A percentile compares a stretch with the other conserved stretches of the same genome.
phyloP scores from a whole-genome alignment of 352 stramenopile species.

The Globisporangium canariense region DNA sequence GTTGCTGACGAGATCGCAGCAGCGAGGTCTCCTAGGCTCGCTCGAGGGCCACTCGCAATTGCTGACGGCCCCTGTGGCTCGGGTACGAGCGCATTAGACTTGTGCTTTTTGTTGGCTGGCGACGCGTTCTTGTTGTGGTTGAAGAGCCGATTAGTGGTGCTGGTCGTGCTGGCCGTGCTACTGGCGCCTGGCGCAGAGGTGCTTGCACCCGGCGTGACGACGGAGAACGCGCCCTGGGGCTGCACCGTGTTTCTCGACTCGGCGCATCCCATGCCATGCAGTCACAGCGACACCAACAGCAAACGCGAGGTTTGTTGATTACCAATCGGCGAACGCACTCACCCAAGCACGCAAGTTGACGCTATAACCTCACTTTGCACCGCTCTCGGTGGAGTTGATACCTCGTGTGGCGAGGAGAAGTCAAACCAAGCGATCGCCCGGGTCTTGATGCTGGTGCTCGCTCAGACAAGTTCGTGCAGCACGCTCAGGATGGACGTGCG shows the following conservation, averaged over 20 bases:
- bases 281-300: not conserved
- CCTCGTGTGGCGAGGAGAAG: not conserved
- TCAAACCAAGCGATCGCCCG: not conserved
- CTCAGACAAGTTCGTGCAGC: not conserved
- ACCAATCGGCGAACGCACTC: too few relatives aligned
- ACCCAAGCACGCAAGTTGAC: too few relatives aligned
- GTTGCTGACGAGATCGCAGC: not conserved
- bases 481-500: not conserved
- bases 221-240: conserved; percentile 29
- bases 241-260: conserved; percentile 48
- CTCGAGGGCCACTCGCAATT: not conserved
- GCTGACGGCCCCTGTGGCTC: conserved; percentile 19
- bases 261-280: conserved; percentile 35
- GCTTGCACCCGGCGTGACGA: conserved; percentile 16
- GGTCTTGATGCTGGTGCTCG: not conserved
- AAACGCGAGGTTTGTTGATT: not conserved
- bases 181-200: not conserved
- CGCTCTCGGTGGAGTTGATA: too few relatives aligned
- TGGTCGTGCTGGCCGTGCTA: not conserved
- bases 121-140: conserved; percentile 8
- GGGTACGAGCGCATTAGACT: conserved; percentile 35
- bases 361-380: too few relatives aligned
- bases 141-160: conserved; percentile 4
- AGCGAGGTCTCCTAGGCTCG: not conserved
- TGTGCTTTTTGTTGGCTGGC: conserved; percentile 23